Conservation (phyloP, 108 stramenopile genomes). For the Cyclotella choctawhatcheeana region DNA sequence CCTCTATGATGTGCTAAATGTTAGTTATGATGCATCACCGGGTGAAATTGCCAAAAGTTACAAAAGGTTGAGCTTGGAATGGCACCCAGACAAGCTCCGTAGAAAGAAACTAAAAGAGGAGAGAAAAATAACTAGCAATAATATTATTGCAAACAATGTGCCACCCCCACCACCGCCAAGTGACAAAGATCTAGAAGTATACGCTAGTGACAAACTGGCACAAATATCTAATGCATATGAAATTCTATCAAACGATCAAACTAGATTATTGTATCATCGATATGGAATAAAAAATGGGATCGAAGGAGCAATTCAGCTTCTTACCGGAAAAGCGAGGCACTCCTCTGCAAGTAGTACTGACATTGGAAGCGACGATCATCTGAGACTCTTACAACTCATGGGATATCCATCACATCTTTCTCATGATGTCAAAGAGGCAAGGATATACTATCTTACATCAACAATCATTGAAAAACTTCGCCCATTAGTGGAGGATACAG, state of each 20-base stretch:
- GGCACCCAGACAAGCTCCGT: conserved; percentile 86
- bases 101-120: background rate
- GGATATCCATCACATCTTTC: conserved; percentile 30
- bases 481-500: conserved; percentile 75
- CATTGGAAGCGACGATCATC: conserved; percentile 10
- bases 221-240: conserved; percentile 70
- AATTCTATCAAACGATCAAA: conserved; percentile 73
- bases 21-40: conserved; percentile 72
- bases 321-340: conserved; percentile 20
- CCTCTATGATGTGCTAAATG: conserved; percentile 80
- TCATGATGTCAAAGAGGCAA: conserved; percentile 15
- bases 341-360: background rate
- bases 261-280: conserved; percentile 77
- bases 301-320: conserved; percentile 58
- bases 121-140: background rate
- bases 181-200: conserved; percentile 3
- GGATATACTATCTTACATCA: conserved; percentile 58
- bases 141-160: background rate
- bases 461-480: conserved; percentile 71
- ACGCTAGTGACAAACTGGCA: conserved; percentile 34
- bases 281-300: conserved; percentile 66
- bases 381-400: conserved; percentile 48
- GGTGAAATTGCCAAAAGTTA: conserved; percentile 77
- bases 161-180: conserved; percentile 23
- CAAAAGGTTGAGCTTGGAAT: conserved; percentile 59